A percentile compares a stretch with the other conserved stretches of the same genome.
Conservation (phyloP, 768 basidiomycete species). For the Panus rudis region DNA sequence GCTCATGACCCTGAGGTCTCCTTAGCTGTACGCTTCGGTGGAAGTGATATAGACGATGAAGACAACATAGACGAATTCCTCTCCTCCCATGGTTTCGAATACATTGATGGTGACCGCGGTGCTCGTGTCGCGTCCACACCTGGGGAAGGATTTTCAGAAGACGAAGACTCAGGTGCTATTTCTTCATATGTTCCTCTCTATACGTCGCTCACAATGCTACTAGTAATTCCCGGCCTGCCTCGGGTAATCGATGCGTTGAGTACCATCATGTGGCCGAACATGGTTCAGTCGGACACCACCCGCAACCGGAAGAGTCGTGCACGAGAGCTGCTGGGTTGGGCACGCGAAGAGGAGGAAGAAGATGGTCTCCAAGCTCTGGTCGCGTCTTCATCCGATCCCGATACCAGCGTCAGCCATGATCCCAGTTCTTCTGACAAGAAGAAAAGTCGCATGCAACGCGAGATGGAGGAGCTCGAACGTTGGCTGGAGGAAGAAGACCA, state of each 20-base stretch:
- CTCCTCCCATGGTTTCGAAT: conserved; percentile 70
- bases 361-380: conserved; percentile 30
- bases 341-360: conserved; percentile 28
- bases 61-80: conserved; percentile 59
- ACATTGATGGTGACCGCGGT: conserved; percentile 47
- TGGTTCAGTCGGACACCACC: conserved; percentile 39
- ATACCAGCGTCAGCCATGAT: conserved; percentile 9
- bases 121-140: conserved; percentile 13
- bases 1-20: conserved; percentile 62
- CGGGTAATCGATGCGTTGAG: conserved; percentile 75
- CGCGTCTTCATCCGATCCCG: conserved; percentile 12
- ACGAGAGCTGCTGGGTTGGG: conserved; percentile 35
- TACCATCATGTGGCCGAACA: conserved; percentile 86
- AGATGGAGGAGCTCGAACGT: conserved; percentile 52
- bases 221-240: conserved; percentile 38
- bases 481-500: conserved; percentile 54
- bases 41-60: conserved; percentile 34
- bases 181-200: neutral
- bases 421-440: conserved; percentile 11
- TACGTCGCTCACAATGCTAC: neutral
- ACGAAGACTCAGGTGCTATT: conserved; percentile 16
- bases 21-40: conserved; percentile 44
- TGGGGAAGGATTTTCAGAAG: conserved; percentile 8
- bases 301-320: conserved; percentile 23
- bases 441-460: conserved; percentile 34